Evolutionary conservation across 345 rosid genomes (phyloP), one percentile per base, ranked within the genome.

Genomic region (Orychophragmus violaceus): DNA sequence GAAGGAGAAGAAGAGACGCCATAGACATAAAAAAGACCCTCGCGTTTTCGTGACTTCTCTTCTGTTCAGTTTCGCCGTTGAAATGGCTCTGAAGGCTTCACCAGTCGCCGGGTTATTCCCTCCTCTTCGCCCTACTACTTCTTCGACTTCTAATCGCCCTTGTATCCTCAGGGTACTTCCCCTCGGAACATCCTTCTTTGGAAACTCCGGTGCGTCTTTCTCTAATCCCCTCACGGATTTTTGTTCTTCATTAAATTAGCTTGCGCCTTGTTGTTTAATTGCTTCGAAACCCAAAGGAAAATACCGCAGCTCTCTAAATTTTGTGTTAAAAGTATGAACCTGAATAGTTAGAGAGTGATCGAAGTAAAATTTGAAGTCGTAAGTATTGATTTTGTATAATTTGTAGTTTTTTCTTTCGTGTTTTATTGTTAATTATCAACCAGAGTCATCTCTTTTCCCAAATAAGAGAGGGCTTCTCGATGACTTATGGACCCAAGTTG

Each of bases 41-140:
- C 24, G 39, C 14, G 39, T 17, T 11, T 3, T 28, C 16, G 28
- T 1, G 6, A 16, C 62, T 25, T 57, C 42, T 32, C 49, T 23
- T 29, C 59, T 44, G 16, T 49, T 11, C 9, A 50, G 1, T 51
- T 13, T 11, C 44, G 59, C 71, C 66, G 29, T 59, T 29, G 27
- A 48, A 59, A 82, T 79, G 85, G 80, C 85, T 35, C 62, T 72
- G 4, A 79, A 49, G 50, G 81, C 81, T 67, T 70, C 83, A 37
- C 81, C 83, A n/a, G 64, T 77, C 8, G 18, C 78, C 55, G 80
- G 83, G 24, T 24, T 74, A 28, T 74, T 77, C 53, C 67, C 76
- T 69, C 66, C 74, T 36, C 77, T 74, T 29, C 77, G 77, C 12
- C 69, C 53, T 2, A 42, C 68, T n/a, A 44, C 51, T 46, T 63